phyloP scores from a whole-genome alignment of 148 eudicot genomes.

The Rhododendron simsii region DNA sequence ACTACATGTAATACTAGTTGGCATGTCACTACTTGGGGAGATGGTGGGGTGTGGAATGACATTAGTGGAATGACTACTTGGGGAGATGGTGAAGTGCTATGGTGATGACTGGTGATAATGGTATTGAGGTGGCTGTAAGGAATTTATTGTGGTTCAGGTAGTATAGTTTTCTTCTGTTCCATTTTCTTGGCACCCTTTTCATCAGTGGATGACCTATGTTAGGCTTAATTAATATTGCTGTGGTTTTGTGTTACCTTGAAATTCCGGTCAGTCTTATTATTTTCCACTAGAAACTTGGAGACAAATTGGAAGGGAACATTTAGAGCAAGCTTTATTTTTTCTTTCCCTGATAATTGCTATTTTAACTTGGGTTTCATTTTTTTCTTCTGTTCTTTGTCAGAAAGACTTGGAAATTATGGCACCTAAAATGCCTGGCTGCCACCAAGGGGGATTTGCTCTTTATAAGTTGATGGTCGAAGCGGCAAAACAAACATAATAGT shows the following conservation, averaged over 20 bases:
- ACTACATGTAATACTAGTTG: neutral
- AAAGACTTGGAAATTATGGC: constrained; percentile 60
- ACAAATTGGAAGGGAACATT: neutral
- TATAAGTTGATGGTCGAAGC: constrained; percentile 61
- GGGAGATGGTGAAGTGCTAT: neutral
- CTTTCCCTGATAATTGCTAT: neutral
- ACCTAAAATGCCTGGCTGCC: constrained; percentile 95
- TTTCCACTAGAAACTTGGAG: neutral
- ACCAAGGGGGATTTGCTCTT: constrained; percentile 87
- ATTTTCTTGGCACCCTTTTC: neutral
- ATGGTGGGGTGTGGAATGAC: neutral
- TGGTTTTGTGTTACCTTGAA: neutral
- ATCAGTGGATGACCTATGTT: neutral
- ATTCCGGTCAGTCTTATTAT: neutral
- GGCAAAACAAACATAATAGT: constrained; percentile 5
- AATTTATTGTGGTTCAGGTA: neutral
- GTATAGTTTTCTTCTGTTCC: constrained; percentile 1
- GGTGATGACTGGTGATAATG: neutral
- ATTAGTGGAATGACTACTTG: neutral
- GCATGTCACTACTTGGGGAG: neutral
- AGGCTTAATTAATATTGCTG: neutral
- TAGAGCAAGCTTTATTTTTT: neutral
- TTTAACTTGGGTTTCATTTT: neutral
- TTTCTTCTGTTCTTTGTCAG: constrained; percentile 29
- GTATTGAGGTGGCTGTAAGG: neutral